Conservation (phyloP, 2,329 filamentous ascomycete genomes). For the Verticillium dahliae region DNA sequence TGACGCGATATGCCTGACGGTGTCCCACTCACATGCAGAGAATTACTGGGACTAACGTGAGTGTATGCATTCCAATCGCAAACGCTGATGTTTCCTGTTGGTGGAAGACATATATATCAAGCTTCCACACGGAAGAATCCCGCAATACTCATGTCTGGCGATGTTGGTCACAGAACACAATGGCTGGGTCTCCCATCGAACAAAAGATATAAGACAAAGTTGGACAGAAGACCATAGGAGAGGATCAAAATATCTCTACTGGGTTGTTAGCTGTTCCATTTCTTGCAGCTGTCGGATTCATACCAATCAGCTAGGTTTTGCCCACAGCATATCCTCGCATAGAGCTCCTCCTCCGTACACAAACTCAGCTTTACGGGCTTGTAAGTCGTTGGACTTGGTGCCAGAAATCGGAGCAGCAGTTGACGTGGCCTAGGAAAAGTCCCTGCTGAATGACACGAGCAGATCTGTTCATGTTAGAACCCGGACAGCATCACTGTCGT, state of each 20-base stretch:
- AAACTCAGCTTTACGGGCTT: slow-evolving; percentile 13
- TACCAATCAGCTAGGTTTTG: slow-evolving; percentile 6
- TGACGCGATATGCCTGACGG: neutral
- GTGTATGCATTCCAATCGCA: no score
- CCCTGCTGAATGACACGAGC: slow-evolving; percentile 10
- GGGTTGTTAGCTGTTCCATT: slow-evolving; percentile 9
- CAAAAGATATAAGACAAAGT: slow-evolving; percentile 5
- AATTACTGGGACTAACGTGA: no score
- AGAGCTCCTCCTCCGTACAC: slow-evolving; percentile 12
- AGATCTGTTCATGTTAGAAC: slow-evolving; percentile 1
- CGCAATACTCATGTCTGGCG: no score
- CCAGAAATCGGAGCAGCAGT: no score
- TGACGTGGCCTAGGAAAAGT: slow-evolving; percentile 4
- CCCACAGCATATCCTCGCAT: slow-evolving; percentile 4
- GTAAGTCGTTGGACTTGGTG: neutral
- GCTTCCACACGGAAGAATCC: no score
- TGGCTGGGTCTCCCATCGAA: no score
- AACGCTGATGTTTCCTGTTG: no score
- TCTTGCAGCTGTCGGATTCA: neutral
- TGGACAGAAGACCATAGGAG: slow-evolving; percentile 15
- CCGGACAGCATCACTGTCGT: neutral
- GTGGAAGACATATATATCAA: no score
- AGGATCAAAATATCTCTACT: slow-evolving; percentile 13
- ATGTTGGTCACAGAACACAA: no score
- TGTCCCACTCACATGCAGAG: no score